Evolutionary conservation across 345 rosid species (phyloP).

Genomic region (Anastatica hierochuntica): DNA sequence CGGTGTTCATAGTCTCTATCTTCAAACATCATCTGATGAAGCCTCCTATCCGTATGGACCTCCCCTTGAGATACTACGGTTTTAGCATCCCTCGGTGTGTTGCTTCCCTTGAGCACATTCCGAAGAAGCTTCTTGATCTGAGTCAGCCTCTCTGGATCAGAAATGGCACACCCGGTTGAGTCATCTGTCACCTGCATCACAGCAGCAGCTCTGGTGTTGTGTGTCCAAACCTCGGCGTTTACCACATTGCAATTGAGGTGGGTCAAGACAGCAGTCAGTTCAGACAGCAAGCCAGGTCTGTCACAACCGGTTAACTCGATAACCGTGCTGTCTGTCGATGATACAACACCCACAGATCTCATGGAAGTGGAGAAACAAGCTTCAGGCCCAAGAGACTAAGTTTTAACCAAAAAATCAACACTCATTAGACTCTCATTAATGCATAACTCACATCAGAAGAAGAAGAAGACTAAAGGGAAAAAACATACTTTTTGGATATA

Average conservation of each 20-base stretch:
- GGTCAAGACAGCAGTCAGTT: constrained; percentile 72
- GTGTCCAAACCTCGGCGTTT: constrained; percentile 93
- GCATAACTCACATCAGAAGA: background rate
- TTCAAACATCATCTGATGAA: constrained; percentile 98
- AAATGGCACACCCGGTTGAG: constrained; percentile 53
- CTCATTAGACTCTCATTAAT: constrained; percentile 9
- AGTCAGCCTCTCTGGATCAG: constrained; percentile 54
- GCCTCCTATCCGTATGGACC: constrained; percentile 76
- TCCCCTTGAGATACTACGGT: constrained; percentile 53
- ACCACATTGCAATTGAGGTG: constrained; percentile 76
- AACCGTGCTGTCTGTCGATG: constrained; percentile 55
- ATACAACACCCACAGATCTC: constrained; percentile 66
- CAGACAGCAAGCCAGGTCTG: constrained; percentile 87
- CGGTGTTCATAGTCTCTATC: constrained; percentile 78
- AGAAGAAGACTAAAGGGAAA: background rate
- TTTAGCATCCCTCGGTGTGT: constrained; percentile 54
- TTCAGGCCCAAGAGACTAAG: constrained; percentile 76
- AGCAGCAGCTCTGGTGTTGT: constrained; percentile 80
- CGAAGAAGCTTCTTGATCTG: constrained; percentile 58
- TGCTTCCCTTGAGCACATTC: constrained; percentile 72
- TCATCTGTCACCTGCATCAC: constrained; percentile 80
- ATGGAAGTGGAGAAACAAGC: constrained; percentile 56
- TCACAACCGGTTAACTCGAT: constrained; percentile 87
- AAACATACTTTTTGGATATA: constrained; percentile 61
- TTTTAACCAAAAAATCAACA: background rate